Evolutionary conservation across 768 basidiomycete genomes (phyloP).

Genomic region (Pisolithus microcarpus): DNA sequence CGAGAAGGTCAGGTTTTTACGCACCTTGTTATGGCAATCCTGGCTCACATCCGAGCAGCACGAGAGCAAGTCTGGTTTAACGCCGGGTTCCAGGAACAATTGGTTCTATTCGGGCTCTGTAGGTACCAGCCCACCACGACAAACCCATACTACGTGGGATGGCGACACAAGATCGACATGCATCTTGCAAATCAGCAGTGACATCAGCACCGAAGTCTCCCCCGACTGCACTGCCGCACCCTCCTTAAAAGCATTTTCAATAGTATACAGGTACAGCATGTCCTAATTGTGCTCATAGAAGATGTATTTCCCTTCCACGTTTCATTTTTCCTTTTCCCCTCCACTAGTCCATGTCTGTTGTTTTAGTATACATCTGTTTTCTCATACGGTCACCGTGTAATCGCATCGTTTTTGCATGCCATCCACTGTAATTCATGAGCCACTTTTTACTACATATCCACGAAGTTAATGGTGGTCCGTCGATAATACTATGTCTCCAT

Average conservation of each 20-base stretch:
- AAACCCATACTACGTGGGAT: conserved; percentile 60
- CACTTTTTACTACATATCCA: not conserved
- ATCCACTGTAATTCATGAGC: too few species aligned
- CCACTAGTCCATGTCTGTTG: not conserved
- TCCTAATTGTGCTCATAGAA: conserved; percentile 7
- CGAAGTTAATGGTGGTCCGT: too few species aligned
- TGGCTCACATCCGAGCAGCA: conserved; percentile 30
- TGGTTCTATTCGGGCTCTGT: conserved; percentile 69
- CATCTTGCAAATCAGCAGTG: conserved; percentile 31
- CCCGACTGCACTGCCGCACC: not conserved
- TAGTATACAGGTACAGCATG: conserved; percentile 9
- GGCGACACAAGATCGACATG: conserved; percentile 51
- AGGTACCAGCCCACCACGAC: conserved; percentile 52
- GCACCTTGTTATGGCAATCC: conserved; percentile 1
- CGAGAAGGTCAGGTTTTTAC: conserved; percentile 42
- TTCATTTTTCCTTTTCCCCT: conserved; percentile 5
- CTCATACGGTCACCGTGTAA: too few species aligned
- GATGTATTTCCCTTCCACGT: conserved; percentile 9
- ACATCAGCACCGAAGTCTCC: not conserved
- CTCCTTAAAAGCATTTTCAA: not conserved
- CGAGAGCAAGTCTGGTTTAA: conserved; percentile 76
- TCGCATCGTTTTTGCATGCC: too few species aligned
- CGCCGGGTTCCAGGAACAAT: conserved; percentile 73
- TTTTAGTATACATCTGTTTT: conserved; percentile 1
- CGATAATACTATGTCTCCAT: not conserved